Evolutionary conservation across 192 early-diverging fungal genomes (phyloP), one percentile per base, ranked within the genome.

Genomic region (Chytriomyces sp.): DNA sequence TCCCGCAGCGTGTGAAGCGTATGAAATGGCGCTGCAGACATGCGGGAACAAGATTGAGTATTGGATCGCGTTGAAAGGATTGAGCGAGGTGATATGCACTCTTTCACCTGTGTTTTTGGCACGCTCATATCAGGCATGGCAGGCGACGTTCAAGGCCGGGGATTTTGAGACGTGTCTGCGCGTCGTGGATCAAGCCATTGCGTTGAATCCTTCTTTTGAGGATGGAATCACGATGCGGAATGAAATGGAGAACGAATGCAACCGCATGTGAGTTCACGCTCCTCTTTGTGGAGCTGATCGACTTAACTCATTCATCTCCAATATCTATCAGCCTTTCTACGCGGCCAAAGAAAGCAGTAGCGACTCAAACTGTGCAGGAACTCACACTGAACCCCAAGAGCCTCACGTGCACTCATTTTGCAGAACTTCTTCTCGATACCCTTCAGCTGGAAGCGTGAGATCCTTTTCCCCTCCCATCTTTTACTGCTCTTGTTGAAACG

Each of bases 31-130:
- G 10, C 26, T 68, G 8, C 34, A 55, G 5, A 55, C 44, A 39
- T 28, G 52, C 12, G 14, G 7, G 7, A 68, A n/a, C 22, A 28
- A 30, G 31, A 34, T 55, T 33, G 65, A 68, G 2, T 55, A 68
- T 34, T 33, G n/a, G 8, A 33, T 22, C 30, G 65, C 65, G 5
- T 34, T 68, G 52, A 52, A 55, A n/a, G 65, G 65, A 5, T 56
- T 25, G 17, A 10, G 28, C 31, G 38, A 36, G 60, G 32, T 3
- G 38, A 10, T 36, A 55, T 68, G 32, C 36, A n/a, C 25, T 28
- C 36, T 7, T 44, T 44, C 31, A 53, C 52, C 54, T 68, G 52
- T 54, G 65, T 4, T 4, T 36, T 53, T 8, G 32, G 65, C 37
- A 7, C 30, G 4, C 19, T 31, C 26, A 5, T 55, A 2, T 2